These are phyloP conservation scores for Vitis cinerea DNA, from an alignment of 164 flowering plant genomes.

Conservation along the genomic window DNA sequence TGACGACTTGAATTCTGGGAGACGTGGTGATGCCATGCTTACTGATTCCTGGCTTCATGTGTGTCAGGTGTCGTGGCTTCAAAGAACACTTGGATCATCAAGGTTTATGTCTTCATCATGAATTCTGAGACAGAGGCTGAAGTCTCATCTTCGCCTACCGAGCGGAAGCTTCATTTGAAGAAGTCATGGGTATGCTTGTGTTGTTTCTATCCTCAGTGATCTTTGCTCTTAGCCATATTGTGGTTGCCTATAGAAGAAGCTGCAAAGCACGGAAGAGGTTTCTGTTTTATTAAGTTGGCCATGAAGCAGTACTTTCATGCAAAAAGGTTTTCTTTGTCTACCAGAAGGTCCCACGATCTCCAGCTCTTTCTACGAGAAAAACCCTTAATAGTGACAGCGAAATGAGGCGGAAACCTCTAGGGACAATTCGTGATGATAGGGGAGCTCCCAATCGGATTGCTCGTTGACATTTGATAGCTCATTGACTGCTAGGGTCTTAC, in stretches of 20 bases:
- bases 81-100: conserved; percentile 60
- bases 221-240: conserved; percentile 93
- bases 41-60: conserved; percentile 70
- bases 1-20: conserved; percentile 16
- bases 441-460: conserved; percentile 65
- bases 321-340: conserved; percentile 71
- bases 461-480: conserved; percentile 85
- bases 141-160: conserved; percentile 56
- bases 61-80: conserved; percentile 55
- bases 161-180: conserved; percentile 78
- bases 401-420: conserved; percentile 46
- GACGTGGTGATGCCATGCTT: conserved; percentile 66
- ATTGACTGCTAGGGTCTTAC: conserved; percentile 59
- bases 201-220: conserved; percentile 87
- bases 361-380: conserved; percentile 70
- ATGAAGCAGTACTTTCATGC: conserved; percentile 84
- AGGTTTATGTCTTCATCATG: conserved; percentile 74
- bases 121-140: conserved; percentile 66
- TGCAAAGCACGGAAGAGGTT: conserved; percentile 88
- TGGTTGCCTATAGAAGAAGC: conserved; percentile 87
- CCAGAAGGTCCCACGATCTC: conserved; percentile 90
- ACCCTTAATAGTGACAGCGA: conserved; percentile 64
- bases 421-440: conserved; percentile 48
- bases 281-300: conserved; percentile 72
- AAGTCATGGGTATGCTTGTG: conserved; percentile 97